Percentiles rank a stretch among this genome's conserved stretches.
These are phyloP conservation scores for Fusarium goolgardi DNA, from an alignment of 2,329 filamentous ascomycete genomes.

Conservation along the genomic window DNA sequence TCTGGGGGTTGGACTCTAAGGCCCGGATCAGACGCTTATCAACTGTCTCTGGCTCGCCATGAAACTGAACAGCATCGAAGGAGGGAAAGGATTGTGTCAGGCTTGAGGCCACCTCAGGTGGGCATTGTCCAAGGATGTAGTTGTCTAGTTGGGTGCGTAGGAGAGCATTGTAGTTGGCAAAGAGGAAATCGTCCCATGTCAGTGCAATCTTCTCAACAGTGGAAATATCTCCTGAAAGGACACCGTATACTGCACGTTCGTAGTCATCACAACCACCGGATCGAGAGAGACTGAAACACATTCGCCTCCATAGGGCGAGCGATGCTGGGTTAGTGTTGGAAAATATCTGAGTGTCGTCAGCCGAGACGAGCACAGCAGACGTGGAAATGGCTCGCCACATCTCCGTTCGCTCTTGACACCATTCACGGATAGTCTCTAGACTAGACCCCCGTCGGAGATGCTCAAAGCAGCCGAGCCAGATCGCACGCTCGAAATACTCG, in stretches of 20 bases:
- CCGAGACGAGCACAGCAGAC: constrained; percentile 74
- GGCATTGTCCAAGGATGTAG: constrained; percentile 70
- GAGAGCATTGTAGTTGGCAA: constrained; percentile 88
- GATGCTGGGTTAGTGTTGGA: constrained; percentile 56
- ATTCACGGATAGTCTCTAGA: constrained; percentile 79
- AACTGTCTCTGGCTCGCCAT: constrained; percentile 65
- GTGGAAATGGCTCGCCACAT: constrained; percentile 89
- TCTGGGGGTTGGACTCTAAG: constrained; percentile 67
- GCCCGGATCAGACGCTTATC: constrained; percentile 69
- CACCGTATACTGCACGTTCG: constrained; percentile 89
- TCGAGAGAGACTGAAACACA: constrained; percentile 78
- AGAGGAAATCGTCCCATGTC: constrained; percentile 88
- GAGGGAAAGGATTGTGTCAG: constrained; percentile 69
- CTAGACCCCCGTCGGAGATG: constrained; percentile 86
- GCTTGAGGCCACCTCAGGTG: constrained; percentile 64
- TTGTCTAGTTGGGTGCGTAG: constrained; percentile 82
- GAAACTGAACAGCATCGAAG: constrained; percentile 73
- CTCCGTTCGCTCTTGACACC: constrained; percentile 87
- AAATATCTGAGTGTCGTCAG: constrained; percentile 57
- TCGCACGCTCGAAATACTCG: constrained; percentile 86
- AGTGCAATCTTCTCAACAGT: constrained; percentile 81
- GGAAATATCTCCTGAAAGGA: constrained; percentile 85
- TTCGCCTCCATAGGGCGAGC: constrained; percentile 78
- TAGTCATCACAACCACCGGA: constrained; percentile 78
- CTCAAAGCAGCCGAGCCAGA: constrained; percentile 95